phyloP scores from a whole-genome alignment of 306 rosid genomes.

The Trifolium subterraneum region DNA sequence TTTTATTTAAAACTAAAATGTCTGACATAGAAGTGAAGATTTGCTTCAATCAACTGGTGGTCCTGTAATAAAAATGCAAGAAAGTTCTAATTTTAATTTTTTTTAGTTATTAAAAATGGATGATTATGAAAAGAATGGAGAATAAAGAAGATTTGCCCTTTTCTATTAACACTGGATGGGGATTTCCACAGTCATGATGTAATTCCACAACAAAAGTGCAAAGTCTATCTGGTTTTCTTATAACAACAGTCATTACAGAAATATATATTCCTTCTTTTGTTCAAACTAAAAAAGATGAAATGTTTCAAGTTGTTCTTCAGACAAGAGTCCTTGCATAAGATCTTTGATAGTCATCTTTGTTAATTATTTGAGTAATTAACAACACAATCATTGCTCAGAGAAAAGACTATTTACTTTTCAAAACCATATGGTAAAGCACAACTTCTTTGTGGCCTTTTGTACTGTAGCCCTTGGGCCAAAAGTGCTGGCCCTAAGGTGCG shows the following conservation, averaged over 20 bases:
- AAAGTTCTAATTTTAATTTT: constrained; percentile 5
- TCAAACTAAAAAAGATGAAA: constrained; percentile 28
- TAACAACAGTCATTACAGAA: not conserved
- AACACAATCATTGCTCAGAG: constrained; percentile 3
- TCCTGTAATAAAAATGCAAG: constrained; percentile 30
- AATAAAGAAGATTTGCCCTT: constrained; percentile 12
- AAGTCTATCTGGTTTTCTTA: constrained; percentile 27
- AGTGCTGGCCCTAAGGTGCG: constrained; percentile 1
- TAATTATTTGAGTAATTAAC: constrained; percentile 29
- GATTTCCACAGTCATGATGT: not conserved
- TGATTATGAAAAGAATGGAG: constrained; percentile 28
- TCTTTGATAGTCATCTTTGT: constrained; percentile 21
- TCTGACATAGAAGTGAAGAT: constrained; percentile 22
- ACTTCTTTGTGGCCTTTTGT: constrained; percentile 24
- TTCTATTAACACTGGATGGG: constrained; percentile 15
- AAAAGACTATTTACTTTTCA: constrained; percentile 29
- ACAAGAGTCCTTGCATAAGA: constrained; percentile 17
- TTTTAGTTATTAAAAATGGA: constrained; percentile 23
- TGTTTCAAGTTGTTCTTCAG: not conserved
- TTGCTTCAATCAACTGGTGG: constrained; percentile 28
- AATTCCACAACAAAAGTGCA: constrained; percentile 19
- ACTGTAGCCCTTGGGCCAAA: constrained; percentile 35
- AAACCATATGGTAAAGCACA: constrained; percentile 17
- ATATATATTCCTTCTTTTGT: constrained; percentile 29
- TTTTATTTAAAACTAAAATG: constrained; percentile 29